phyloP scores from a whole-genome alignment of 768 basidiomycete genomes.

The Phaffia tasmanica region DNA sequence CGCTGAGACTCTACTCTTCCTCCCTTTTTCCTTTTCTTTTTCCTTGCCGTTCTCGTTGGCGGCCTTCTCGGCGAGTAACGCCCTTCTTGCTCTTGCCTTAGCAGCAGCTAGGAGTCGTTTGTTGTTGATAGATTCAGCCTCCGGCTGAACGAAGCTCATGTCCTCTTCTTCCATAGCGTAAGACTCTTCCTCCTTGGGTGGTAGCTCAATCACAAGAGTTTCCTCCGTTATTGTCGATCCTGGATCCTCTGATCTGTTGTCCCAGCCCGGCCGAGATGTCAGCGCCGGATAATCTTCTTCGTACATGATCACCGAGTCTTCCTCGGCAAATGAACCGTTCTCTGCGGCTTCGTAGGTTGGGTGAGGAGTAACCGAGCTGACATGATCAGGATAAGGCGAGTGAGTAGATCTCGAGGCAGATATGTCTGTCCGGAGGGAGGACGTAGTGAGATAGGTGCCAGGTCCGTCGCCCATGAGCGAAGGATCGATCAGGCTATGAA shows the following conservation, averaged over 20 bases:
- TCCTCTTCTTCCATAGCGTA: background rate
- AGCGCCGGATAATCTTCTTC: background rate
- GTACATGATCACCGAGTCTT: background rate
- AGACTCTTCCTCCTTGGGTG: slow-evolving; percentile 1
- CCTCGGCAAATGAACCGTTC: background rate
- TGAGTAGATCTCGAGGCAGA: background rate
- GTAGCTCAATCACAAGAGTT: background rate
- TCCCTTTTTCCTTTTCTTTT: background rate
- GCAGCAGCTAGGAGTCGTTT: background rate
- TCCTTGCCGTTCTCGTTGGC: background rate
- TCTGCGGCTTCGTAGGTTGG: background rate
- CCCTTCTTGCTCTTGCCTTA: background rate
- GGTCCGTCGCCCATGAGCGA: background rate
- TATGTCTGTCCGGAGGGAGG: background rate
- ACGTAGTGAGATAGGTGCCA: background rate
- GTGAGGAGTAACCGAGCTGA: background rate
- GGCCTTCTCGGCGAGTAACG: background rate
- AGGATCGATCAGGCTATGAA: background rate
- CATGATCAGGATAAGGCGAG: background rate
- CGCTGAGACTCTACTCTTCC: background rate
- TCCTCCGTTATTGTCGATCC: background rate
- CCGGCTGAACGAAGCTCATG: background rate
- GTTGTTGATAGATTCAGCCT: background rate
- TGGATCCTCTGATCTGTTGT: background rate
- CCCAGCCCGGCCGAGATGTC: background rate